These are phyloP conservation scores for Coffea canephora DNA, from an alignment of 257 asterid species.

Conservation along the genomic window DNA sequence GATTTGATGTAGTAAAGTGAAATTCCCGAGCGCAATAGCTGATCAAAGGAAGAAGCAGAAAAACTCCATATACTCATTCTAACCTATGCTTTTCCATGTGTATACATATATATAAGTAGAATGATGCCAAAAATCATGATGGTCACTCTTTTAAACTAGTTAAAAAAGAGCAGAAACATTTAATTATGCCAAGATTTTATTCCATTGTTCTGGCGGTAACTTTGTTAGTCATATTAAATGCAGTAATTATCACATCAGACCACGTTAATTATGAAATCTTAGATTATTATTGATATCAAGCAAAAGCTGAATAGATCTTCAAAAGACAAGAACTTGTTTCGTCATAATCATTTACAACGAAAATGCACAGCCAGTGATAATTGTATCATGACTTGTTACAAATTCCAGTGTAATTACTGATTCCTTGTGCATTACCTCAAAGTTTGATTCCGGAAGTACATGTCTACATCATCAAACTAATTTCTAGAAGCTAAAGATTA, in stretches of 20 bases:
- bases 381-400: background rate
- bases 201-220: background rate
- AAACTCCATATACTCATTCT: background rate
- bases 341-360: background rate
- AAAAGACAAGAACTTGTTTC: background rate
- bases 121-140: background rate
- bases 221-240: background rate
- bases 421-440: background rate
- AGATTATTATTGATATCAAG: too few species aligned
- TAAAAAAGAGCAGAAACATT: background rate
- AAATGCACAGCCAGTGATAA: too few species aligned
- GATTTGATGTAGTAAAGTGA: background rate
- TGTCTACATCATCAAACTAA: background rate
- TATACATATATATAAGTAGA: too few species aligned
- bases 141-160: background rate
- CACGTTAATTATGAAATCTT: background rate
- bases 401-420: background rate
- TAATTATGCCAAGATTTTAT: background rate
- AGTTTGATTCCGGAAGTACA: background rate
- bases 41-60: too few species aligned
- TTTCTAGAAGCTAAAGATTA: background rate
- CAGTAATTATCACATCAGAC: background rate
- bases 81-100: too few species aligned
- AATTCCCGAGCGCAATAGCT: background rate
- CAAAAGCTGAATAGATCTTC: background rate